Conservation (phyloP, 78 protist species). For the Planoprotostelium fungivorum region DNA sequence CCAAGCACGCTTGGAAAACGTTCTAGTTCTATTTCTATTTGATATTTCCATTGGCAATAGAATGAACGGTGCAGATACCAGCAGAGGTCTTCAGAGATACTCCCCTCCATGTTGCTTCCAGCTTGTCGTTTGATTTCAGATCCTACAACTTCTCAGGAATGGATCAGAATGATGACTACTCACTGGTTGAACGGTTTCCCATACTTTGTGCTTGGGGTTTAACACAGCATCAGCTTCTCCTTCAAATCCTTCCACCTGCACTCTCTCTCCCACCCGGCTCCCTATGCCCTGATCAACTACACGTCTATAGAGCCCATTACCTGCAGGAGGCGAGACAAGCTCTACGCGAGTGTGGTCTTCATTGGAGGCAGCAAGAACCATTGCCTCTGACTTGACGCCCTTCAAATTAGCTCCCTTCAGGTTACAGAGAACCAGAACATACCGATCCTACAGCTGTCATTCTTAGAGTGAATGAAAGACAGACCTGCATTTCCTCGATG, state of each 20-base stretch:
- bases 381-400: constrained; percentile 70
- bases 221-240: constrained; percentile 59
- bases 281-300: not conserved
- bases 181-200: constrained; percentile 17
- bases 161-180: not conserved
- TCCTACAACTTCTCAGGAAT: constrained; percentile 14
- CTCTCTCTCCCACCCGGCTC: constrained; percentile 56
- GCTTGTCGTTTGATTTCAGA: constrained; percentile 25
- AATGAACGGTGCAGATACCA: constrained; percentile 38
- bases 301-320: not conserved
- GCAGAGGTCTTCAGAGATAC: constrained; percentile 31
- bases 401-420: constrained; percentile 59
- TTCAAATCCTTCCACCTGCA: constrained; percentile 30
- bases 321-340: constrained; percentile 50
- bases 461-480: not conserved
- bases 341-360: constrained; percentile 37
- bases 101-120: constrained; percentile 57
- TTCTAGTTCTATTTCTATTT: constrained; percentile 22
- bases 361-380: constrained; percentile 75
- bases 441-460: constrained; percentile 13
- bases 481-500: constrained; percentile 33
- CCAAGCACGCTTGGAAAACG: no score
- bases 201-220: constrained; percentile 46
- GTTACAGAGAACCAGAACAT: constrained; percentile 78
- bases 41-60: constrained; percentile 27